Base-by-base conservation (phyloP, 345 rosid genomes). In the Trapa bicornis region DNA sequence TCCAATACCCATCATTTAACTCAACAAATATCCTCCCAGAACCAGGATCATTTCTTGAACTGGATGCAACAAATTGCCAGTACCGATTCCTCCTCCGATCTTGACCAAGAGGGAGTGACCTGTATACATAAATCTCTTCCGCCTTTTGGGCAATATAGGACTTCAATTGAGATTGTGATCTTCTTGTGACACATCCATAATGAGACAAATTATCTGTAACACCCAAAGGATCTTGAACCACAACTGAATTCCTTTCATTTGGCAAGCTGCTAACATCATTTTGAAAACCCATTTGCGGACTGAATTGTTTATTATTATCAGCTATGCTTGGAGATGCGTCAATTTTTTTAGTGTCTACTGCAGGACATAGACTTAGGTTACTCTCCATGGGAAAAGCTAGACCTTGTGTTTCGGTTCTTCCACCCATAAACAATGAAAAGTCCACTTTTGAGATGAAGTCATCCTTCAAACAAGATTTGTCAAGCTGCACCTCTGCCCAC, bases 91-190 rank as follows among this genome's bases (percentile, higher is more conserved):
- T 89, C 75, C 94, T 83, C n/a, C 99, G 90, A 77, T 95, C 99
- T 79, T 86, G 97, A 73, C 99, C 99, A 61, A 95, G 94, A 39
- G 99, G 98, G 80, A 95, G 83, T 73, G 99, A 95, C 83, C 96
- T 81, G 76, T 89, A 95, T 14, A 81, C 86, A 77, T 88, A 88
- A 70, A 86, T 87, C 83, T 95, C 98, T 85, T 95, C 99, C 38
- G 99, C 90, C 79, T 75, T 75, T 74, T 95, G 98, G 67, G 84
- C 83, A 68, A 91, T 84, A 65, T 89, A 95, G 41, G 99, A 87
- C 81, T 95, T 95, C 75, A 89, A 70, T 71, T 86, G 91, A 36
- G 97, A 87, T 61, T 89, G 91, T 35, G 86, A 86, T 76, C 96
- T 86, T 85, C 89, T 91, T 8, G 97, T 87, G 76, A 85, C 73